Evolutionary conservation across 306 rosid species (phyloP), one percentile per base, ranked within the genome.

Genomic region (Heteromeles arbutifolia): DNA sequence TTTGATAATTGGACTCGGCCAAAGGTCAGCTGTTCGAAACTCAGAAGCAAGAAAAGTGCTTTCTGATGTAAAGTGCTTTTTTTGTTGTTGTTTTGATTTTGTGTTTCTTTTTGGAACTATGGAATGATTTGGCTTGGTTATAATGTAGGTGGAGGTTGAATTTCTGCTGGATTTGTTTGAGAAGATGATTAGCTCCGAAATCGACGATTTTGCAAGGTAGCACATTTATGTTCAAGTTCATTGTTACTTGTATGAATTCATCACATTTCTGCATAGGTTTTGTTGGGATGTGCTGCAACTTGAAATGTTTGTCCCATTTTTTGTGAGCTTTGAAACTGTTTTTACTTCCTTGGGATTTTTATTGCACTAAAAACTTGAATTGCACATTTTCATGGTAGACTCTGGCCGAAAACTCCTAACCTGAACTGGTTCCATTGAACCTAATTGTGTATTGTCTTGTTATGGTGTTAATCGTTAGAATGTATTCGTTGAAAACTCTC

Each of bases 1-100:
- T 77, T 75, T 22, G 96, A 91, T 57, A 93, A 93, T 29, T 91
- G 96, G 96, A 26, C 72, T 29, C 91, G 98, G 34, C 84, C 97
- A 0, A 78, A 78, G 93, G 96, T 92, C 18, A 41, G 79, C 69
- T 21, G 1, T 39, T 65, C 25, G 2, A 21, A 21, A 22, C 28
- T 65, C 32, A 4, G 28, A 21, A 22, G 19, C 62, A 28, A 44
- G 34, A 25, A 44, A 14, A 50, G 31, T n/a, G 7, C 43, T 70
- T 31, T 22, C 6, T 21, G 44, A 41, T 41, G 44, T 41, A 9
- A 41, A 9, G 44, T 41, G 11, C 44, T 41, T 41, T 39, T 25
- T 37, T 39, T 8, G 11, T 39, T 9, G 44, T 39, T 39, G 44
- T 39, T 39, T 39, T 10, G 44, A 3, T 9, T 0, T 39, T 43